phyloP scores from a whole-genome alignment of 176 grass and related monocot species.

The Oropetium thomaeum region DNA sequence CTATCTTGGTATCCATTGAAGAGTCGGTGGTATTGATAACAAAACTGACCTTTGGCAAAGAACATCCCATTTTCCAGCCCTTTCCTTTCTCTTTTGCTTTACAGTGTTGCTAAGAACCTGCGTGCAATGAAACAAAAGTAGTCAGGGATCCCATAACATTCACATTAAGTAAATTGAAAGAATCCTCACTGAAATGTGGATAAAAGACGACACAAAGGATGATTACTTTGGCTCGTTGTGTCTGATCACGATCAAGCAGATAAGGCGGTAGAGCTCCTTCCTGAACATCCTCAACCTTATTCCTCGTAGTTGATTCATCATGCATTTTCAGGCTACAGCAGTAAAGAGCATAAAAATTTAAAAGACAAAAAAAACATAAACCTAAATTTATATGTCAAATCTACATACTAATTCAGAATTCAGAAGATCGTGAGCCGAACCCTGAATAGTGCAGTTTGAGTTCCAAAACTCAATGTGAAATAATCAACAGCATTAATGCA shows the following conservation, averaged over 20 bases:
- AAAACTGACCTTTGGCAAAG: slow-evolving; percentile 66
- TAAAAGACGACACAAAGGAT: not conserved
- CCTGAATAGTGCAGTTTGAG: too few species aligned
- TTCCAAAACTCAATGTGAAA: too few species aligned
- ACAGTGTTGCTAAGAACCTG: slow-evolving; percentile 82
- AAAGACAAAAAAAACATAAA: too few species aligned
- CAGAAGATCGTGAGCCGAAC: too few species aligned
- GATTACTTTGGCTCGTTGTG: slow-evolving; percentile 47
- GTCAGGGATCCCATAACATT: not conserved
- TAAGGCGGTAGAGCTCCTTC: not conserved
- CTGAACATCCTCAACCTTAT: too few species aligned
- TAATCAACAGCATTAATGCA: too few species aligned
- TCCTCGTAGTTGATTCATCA: too few species aligned
- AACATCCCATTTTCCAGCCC: slow-evolving; percentile 87
- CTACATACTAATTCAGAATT: too few species aligned
- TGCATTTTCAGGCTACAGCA: too few species aligned
- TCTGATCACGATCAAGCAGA: not conserved
- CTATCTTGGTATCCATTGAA: not conserved
- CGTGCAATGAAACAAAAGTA: not conserved
- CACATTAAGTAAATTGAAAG: not conserved
- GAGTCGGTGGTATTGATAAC: not conserved
- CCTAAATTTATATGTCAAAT: too few species aligned
- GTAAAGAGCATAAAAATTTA: too few species aligned
- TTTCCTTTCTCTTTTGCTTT: slow-evolving; percentile 90
- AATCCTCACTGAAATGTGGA: not conserved